Evolutionary conservation across 345 rosid species (phyloP), one percentile per base, ranked within the genome.

Genomic region (Atalantia buxifolia): DNA sequence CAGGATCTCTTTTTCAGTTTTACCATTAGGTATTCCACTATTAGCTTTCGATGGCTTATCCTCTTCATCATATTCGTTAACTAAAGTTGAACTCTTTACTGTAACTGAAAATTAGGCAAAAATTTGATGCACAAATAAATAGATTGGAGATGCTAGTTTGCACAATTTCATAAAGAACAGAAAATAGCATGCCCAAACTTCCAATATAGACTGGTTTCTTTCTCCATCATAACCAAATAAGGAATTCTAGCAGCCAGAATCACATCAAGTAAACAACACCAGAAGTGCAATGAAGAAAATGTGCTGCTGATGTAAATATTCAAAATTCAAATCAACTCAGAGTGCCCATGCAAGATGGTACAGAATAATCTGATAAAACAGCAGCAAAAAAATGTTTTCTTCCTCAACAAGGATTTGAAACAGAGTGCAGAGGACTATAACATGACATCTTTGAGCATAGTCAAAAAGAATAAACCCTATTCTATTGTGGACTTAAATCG

Each of bases 31-130:
- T 25, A 85, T 57, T 61, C 75, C 84, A 74, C 83, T 88, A 81
- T 85, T 86, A 78, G 79, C 78, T 80, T 84, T 91, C 48, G 85
- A 75, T 70, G 82, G 81, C 80, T 82, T 91, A 65, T 81, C 87
- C 74, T 91, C 95, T 71, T 87, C 97, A 74, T 88, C 88, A 56
- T 81, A 87, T 72, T 78, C 93, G 82, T 84, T 89, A 78, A 82
- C 78, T 76, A 87, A 56, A 75, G 84, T 75, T 13, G 88, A 85
- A 68, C 69, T 76, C 85, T 88, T 96, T 71, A 89, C 99, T 94
- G 83, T 36, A 78, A 28, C 16, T 50, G 14, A 78, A 71, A 63
- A 75, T 22, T 72, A 78, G 55, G 48, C 14, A 67, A 76, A 36
- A 36, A 36, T 36, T 36, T 36, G 7, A 1, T 36, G 40, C 53